Conservation (phyloP, 441 rosid genomes). For the Sinapis alba region DNA sequence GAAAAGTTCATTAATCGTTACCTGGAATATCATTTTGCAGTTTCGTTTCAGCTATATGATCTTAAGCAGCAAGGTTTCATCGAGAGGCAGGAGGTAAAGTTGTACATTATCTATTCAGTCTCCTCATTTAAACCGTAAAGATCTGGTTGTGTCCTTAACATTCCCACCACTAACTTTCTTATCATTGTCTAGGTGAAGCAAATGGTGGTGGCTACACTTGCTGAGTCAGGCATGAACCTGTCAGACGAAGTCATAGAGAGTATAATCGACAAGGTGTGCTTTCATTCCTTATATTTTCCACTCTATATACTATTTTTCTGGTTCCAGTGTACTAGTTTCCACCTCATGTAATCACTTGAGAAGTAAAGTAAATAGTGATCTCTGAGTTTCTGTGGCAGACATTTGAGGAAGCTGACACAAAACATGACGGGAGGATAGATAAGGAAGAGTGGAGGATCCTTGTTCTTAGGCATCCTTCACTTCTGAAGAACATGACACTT, state of each 20-base stretch:
- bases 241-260: constrained; percentile 65
- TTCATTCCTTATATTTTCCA: background rate
- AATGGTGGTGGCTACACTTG: constrained; percentile 71
- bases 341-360: background rate
- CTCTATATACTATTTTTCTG: background rate
- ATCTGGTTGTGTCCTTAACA: background rate
- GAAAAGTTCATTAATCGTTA: background rate
- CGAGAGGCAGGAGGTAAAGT: constrained; percentile 73
- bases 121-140: background rate
- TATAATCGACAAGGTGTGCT: constrained; percentile 59
- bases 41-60: constrained; percentile 81
- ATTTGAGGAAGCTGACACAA: constrained; percentile 63
- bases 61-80: constrained; percentile 79
- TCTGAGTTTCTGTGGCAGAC: constrained; percentile 53
- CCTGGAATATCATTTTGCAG: constrained; percentile 44
- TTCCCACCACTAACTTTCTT: background rate
- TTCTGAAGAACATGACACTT: constrained; percentile 72
- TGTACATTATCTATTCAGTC: background rate
- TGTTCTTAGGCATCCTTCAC: constrained; percentile 58
- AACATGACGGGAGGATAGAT: constrained; percentile 68
- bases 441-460: constrained; percentile 68
- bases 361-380: constrained; percentile 1
- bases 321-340: background rate
- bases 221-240: constrained; percentile 58
- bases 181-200: constrained; percentile 59